Conservation (phyloP, 2,329 filamentous ascomycete genomes). For the Aspergillus sp. region DNA sequence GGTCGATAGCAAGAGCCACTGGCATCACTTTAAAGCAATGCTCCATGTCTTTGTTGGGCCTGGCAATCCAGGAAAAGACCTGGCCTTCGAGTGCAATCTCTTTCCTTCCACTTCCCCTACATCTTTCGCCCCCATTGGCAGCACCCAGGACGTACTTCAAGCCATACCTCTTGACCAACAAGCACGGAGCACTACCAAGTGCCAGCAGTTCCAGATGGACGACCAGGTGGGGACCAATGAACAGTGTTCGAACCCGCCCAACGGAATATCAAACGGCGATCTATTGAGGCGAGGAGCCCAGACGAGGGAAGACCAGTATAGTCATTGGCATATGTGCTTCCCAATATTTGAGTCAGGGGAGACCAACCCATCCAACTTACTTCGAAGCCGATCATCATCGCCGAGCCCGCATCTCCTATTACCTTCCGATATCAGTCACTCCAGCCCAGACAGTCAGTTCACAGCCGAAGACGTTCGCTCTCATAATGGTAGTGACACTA, state of each 20-base stretch:
- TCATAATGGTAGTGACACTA: not conserved
- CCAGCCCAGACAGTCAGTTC: slow-evolving; percentile 1
- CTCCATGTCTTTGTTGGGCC: slow-evolving; percentile 21
- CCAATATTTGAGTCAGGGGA: slow-evolving; percentile 7
- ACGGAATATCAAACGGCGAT: slow-evolving; percentile 13
- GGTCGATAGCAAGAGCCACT: slow-evolving; percentile 17
- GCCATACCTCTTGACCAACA: slow-evolving; percentile 2
- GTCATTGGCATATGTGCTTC: slow-evolving; percentile 14
- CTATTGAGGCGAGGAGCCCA: slow-evolving; percentile 1
- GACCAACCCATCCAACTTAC: slow-evolving; percentile 1
- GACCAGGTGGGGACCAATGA: slow-evolving; percentile 9
- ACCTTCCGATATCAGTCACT: not conserved
- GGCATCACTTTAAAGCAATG: slow-evolving; percentile 27
- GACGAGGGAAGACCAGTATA: slow-evolving; percentile 6
- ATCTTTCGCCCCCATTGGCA: slow-evolving; percentile 1
- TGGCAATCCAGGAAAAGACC: slow-evolving; percentile 14
- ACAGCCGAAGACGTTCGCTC: not conserved
- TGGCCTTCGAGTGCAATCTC: slow-evolving; percentile 13
- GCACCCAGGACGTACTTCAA: not conserved
- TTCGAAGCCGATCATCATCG: slow-evolving; percentile 11
- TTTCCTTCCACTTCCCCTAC: slow-evolving; percentile 10
- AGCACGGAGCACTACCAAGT: not conserved
- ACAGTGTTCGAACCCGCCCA: slow-evolving; percentile 3
- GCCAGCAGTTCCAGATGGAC: slow-evolving; percentile 11
- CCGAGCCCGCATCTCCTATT: slow-evolving; percentile 4